Conservation (phyloP, 129 eudicot genomes). For the Solidago caesia region DNA sequence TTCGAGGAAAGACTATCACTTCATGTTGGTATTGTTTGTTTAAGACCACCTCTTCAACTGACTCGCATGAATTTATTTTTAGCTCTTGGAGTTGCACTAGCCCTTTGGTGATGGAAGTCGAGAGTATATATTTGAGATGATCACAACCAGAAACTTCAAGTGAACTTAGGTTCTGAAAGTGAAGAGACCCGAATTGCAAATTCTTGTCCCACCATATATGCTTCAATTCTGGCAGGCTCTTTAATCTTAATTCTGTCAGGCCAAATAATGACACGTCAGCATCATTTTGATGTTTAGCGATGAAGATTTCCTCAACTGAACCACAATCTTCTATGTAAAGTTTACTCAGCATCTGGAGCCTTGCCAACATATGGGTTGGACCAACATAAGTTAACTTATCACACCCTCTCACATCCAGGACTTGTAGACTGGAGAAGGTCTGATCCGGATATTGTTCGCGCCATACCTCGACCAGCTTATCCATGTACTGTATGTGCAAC, state of each 20-base stretch:
- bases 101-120: conserved; percentile 26
- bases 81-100: conserved; percentile 32
- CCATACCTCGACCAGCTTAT: conserved; percentile 36
- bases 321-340: conserved; percentile 33
- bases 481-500: conserved; percentile 31
- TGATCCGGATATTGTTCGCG: conserved; percentile 23
- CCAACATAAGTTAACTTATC: conserved; percentile 17
- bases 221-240: conserved; percentile 30
- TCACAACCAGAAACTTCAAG: conserved; percentile 29
- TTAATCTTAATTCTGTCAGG: conserved; percentile 26
- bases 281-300: conserved; percentile 20
- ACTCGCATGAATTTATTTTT: conserved; percentile 25
- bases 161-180: conserved; percentile 1
- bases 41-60: conserved; percentile 32
- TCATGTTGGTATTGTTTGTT: conserved; percentile 8
- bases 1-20: conserved; percentile 22
- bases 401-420: conserved; percentile 21
- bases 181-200: background rate
- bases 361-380: conserved; percentile 23
- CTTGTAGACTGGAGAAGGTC: conserved; percentile 23
- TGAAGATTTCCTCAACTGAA: conserved; percentile 33
- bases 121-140: conserved; percentile 29
- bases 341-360: conserved; percentile 25
- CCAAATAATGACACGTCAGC: conserved; percentile 9
- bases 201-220: conserved; percentile 36